Evolutionary conservation across 345 rosid species (phyloP).

Genomic region (Lagerstroemia speciosa): DNA sequence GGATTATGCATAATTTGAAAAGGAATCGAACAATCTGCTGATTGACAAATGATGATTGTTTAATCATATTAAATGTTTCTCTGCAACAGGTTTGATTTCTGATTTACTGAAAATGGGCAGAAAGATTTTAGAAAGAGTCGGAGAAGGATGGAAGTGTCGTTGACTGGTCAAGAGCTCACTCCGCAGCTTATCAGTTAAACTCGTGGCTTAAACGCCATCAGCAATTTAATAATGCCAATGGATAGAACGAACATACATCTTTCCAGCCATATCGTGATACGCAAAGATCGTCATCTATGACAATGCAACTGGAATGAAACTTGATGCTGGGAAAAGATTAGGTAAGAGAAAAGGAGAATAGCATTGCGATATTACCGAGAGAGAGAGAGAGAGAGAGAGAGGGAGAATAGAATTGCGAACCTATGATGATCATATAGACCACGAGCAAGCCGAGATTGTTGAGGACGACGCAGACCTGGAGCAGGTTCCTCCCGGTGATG

Average conservation of each 20-base stretch:
- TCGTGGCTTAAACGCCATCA: not conserved
- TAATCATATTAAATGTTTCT: no score
- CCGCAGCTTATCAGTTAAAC: not conserved
- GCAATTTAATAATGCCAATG: not conserved
- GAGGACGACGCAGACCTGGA: slow-evolving; percentile 48
- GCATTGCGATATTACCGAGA: no score
- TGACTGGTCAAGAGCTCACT: not conserved
- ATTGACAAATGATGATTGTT: not conserved
- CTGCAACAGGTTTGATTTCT: not conserved
- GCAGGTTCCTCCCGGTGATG: slow-evolving; percentile 30
- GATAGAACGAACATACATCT: no score
- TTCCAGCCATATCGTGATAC: no score
- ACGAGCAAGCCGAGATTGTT: slow-evolving; percentile 62
- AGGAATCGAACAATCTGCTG: not conserved
- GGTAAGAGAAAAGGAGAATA: not conserved
- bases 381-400: no score
- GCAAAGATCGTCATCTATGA: no score
- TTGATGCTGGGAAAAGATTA: not conserved
- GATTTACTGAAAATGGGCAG: not conserved
- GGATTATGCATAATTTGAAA: not conserved
- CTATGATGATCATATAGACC: slow-evolving; percentile 57
- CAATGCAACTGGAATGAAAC: no score
- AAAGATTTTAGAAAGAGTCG: not conserved
- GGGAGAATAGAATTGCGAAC: slow-evolving; percentile 17
- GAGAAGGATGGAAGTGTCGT: not conserved